phyloP scores from a whole-genome alignment of 2,329 filamentous ascomycete genomes.

The Blastomyces gilchristii region DNA sequence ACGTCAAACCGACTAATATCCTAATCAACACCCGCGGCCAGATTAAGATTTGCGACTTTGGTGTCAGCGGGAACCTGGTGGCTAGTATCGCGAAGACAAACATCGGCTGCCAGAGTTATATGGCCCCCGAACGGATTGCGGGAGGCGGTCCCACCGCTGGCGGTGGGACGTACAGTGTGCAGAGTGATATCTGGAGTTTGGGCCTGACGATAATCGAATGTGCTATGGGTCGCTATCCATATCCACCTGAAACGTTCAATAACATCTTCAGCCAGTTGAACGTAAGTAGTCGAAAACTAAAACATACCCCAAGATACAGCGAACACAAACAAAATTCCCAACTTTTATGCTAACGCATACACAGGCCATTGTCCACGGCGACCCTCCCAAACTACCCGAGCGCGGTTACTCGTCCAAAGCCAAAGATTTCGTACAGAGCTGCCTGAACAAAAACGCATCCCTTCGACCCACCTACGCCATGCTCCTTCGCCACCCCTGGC shows the following conservation, averaged over 20 bases:
- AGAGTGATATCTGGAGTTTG: constrained; percentile 96
- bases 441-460: constrained; percentile 84
- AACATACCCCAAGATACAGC: background rate
- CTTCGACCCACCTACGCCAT: constrained; percentile 89
- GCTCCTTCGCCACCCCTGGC: constrained; percentile 82
- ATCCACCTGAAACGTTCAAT: constrained; percentile 92
- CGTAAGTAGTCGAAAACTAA: constrained; percentile 49
- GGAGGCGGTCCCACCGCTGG: constrained; percentile 65
- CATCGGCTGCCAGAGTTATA: constrained; percentile 98
- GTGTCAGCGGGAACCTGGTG: constrained; percentile 90
- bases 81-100: constrained; percentile 98
- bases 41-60: constrained; percentile 97
- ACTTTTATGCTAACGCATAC: background rate
- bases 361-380: constrained; percentile 93
- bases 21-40: constrained; percentile 81
- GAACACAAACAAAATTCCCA: constrained; percentile 1
- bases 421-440: constrained; percentile 76
- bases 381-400: constrained; percentile 76
- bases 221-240: constrained; percentile 86
- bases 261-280: constrained; percentile 97
- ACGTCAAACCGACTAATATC: constrained; percentile 99
- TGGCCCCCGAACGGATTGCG: constrained; percentile 93
- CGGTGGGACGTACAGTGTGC: constrained; percentile 86
- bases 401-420: constrained; percentile 69
- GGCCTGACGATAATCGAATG: constrained; percentile 93